These are phyloP conservation scores for Gardenia jasminoides DNA, from an alignment of 257 asterid genomes.

Conservation along the genomic window DNA sequence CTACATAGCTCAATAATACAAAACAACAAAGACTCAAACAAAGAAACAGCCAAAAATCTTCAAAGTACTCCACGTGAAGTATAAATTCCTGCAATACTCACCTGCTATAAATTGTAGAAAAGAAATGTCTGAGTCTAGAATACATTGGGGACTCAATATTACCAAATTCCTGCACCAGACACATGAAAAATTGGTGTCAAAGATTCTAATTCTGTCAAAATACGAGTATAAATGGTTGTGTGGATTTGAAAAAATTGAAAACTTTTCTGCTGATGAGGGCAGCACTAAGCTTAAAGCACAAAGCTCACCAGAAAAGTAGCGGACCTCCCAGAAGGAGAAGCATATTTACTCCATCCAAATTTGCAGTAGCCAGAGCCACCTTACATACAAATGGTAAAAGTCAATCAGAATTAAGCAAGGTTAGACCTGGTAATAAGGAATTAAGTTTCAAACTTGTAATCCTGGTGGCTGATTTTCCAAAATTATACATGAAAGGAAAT, in stretches of 20 bases:
- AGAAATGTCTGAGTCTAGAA: slow-evolving; percentile 89
- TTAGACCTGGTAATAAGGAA: background rate
- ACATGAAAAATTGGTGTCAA: slow-evolving; percentile 5
- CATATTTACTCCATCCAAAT: slow-evolving; percentile 96
- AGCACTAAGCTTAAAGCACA: slow-evolving; percentile 17
- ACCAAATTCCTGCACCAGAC: slow-evolving; percentile 77
- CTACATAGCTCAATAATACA: background rate
- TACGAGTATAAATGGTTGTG: background rate
- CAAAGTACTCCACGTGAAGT: background rate
- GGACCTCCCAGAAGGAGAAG: slow-evolving; percentile 89
- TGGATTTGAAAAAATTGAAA: background rate
- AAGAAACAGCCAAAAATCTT: slow-evolving; percentile 11
- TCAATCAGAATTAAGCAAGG: background rate
- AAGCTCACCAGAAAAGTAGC: slow-evolving; percentile 87
- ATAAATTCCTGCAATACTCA: slow-evolving; percentile 16
- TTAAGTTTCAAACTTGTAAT: background rate
- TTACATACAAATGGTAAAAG: slow-evolving; percentile 23
- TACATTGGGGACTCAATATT: slow-evolving; percentile 92
- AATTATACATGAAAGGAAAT: background rate
- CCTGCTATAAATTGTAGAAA: slow-evolving; percentile 89
- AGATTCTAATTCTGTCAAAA: background rate
- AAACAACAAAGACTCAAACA: background rate
- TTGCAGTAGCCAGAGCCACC: slow-evolving; percentile 99
- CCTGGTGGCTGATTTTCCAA: background rate
- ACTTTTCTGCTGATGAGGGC: slow-evolving; percentile 15